Evolutionary conservation across 2,329 filamentous ascomycete species (phyloP).

Genomic region (Orbilia blumenaviensis): DNA sequence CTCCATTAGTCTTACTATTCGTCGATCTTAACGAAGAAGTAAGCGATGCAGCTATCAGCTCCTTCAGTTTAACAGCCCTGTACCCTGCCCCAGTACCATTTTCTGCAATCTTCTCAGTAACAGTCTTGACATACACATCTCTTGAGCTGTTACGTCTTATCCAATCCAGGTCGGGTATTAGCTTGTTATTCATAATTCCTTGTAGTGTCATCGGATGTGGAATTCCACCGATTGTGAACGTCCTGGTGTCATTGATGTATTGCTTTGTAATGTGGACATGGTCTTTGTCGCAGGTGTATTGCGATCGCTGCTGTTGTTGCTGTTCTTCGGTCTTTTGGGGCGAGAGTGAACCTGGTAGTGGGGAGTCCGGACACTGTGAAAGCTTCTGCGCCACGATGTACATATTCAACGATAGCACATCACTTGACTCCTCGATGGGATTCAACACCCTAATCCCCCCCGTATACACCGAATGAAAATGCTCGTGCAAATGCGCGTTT

Average conservation of each 20-base stretch:
- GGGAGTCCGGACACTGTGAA: constrained; percentile 76
- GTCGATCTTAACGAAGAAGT: neutral
- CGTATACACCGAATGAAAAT: constrained; percentile 81
- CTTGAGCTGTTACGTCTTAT: constrained; percentile 75
- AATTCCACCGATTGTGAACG: constrained; percentile 85
- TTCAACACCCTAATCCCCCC: constrained; percentile 83
- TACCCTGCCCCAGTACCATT: constrained; percentile 70
- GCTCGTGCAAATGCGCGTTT: constrained; percentile 82
- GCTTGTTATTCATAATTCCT: constrained; percentile 68
- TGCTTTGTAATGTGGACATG: constrained; percentile 70
- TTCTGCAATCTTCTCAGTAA: constrained; percentile 76
- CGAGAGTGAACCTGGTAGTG: constrained; percentile 80
- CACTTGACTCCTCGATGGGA: constrained; percentile 78
- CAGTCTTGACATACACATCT: constrained; percentile 78
- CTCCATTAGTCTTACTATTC: neutral
- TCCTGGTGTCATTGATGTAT: constrained; percentile 71
- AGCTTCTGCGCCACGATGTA: constrained; percentile 78
- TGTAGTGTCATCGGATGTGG: constrained; percentile 90
- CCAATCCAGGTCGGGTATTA: constrained; percentile 71
- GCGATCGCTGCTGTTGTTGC: too few species aligned
- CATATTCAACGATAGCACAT: constrained; percentile 74
- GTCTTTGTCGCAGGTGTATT: constrained; percentile 79
- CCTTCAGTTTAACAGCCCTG: constrained; percentile 79
- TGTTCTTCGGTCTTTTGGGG: constrained; percentile 67
- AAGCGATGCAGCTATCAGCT: constrained; percentile 70